These are phyloP conservation scores for Clavariopsis aquatica DNA, from an alignment of 495 filamentous ascomycete genomes.

Conservation along the genomic window DNA sequence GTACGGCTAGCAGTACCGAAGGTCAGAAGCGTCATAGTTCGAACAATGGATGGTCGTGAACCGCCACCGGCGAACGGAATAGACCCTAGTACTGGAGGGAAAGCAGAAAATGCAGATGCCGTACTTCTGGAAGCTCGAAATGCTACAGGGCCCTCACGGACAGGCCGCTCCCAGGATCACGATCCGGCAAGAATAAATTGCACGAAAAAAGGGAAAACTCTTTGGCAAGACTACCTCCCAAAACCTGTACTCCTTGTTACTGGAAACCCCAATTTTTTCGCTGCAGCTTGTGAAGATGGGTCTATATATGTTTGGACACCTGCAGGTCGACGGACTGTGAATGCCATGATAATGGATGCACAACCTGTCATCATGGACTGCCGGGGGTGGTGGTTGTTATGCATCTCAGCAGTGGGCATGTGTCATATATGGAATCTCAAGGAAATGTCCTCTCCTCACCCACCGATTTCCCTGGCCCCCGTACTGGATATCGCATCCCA, in stretches of 20 bases:
- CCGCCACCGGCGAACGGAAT: constrained; percentile 31
- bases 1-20: constrained; percentile 88
- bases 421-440: constrained; percentile 94
- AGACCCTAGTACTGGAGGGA: constrained; percentile 49
- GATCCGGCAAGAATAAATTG: constrained; percentile 83
- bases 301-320: constrained; percentile 93
- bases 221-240: constrained; percentile 95
- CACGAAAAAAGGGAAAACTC: constrained; percentile 73
- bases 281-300: constrained; percentile 89
- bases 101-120: constrained; percentile 59
- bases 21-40: constrained; percentile 74
- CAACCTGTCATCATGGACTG: constrained; percentile 93
- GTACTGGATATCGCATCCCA: constrained; percentile 84
- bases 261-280: constrained; percentile 88
- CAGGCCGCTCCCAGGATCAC: constrained; percentile 59
- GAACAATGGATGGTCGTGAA: constrained; percentile 57
- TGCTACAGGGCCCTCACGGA: constrained; percentile 58
- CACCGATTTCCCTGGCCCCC: constrained; percentile 86
- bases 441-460: constrained; percentile 79
- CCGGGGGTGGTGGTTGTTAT: constrained; percentile 83
- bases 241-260: constrained; percentile 80
- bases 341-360: constrained; percentile 81
- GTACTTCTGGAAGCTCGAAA: constrained; percentile 75
- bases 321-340: constrained; percentile 82
- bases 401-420: constrained; percentile 82